Base-by-base conservation (phyloP, 164 flowering plant genomes). In the Magnolia changhungtana region DNA sequence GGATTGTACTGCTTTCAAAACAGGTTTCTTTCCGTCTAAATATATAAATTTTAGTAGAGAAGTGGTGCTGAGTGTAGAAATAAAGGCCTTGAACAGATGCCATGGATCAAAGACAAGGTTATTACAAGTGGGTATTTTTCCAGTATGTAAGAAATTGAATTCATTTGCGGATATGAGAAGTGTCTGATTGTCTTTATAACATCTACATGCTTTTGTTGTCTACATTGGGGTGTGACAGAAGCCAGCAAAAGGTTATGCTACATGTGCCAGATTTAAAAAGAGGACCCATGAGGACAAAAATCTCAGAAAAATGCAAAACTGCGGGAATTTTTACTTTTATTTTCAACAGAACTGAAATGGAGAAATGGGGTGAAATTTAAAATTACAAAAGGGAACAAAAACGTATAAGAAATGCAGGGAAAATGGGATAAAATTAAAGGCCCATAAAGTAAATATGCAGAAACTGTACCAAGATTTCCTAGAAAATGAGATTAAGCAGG, bases 51-150 rank as follows among this genome's bases (percentile, higher is more conserved):
- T 51, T 71, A 7, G 50, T 45, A 27, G 55, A 29, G 71, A 4
- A 23, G 10, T 37, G 73, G 66, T 74, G 64, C 20, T 24, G 58
- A 29, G 71, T 71, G 64, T 20, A 71, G 24, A 76, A 66, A 58
- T 37, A 70, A 74, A 74, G 61, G n/a, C 72, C 50, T 55, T 71
- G 72, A 16, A 77, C 71, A 61, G 27, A 50, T 71, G 80, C 73
- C 82, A 80, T 80, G 71, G 78, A 74, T 72, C 71, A 76, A 68
- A 61, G 69, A 49, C 8, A 23, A 37, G 6, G 45, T 5, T 5
- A 24, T 19, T 19, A 13, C 19, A 18, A 70, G 8, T 5, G 64
- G 64, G 8, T 61, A 61, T 61, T 61, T 20, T 20, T 61, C 20
- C 20, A 61, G 18, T 61, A 61, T 61, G 20, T 61, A 14, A 2